Percentiles rank a stretch among this genome's conserved stretches.
phyloP scores from a whole-genome alignment of 2,329 filamentous ascomycete genomes.

The Metarhizium album region DNA sequence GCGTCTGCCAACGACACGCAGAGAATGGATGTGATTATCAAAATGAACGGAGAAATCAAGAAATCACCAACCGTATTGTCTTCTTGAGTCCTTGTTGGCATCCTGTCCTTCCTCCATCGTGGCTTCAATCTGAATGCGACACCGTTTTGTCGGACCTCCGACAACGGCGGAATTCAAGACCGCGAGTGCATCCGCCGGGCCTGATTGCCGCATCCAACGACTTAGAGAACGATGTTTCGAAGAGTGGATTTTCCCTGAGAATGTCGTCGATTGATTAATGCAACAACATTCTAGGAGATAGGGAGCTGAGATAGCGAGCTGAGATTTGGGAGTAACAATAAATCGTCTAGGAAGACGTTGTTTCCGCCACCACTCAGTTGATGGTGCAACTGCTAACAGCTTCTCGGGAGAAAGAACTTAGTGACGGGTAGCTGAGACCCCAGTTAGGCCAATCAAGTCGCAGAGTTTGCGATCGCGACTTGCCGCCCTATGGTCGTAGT shows the following conservation, averaged over 20 bases:
- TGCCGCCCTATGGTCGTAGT: background rate
- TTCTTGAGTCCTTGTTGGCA: constrained; percentile 11
- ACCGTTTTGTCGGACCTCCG: background rate
- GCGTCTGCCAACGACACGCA: background rate
- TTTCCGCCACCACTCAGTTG: too few relatives aligned
- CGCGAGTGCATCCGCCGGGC: background rate
- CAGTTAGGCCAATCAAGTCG: background rate
- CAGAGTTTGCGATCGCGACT: background rate
- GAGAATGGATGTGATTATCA: background rate
- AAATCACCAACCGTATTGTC: constrained; percentile 20
- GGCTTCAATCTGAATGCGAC: background rate
- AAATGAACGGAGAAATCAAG: background rate
- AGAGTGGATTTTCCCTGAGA: background rate
- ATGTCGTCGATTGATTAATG: background rate
- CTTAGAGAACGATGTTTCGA: background rate
- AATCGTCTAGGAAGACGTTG: background rate
- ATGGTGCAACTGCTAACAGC: background rate
- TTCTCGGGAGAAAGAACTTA: background rate
- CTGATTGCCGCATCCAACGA: background rate
- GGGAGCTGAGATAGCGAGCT: too few relatives aligned
- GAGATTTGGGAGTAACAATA: background rate
- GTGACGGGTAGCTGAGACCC: too few relatives aligned
- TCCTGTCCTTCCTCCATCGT: constrained; percentile 15
- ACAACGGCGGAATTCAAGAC: background rate
- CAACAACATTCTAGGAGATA: background rate